These are phyloP conservation scores for Microbotryum violaceum DNA, from an alignment of 1,284 basidiomycete species.

Conservation along the genomic window DNA sequence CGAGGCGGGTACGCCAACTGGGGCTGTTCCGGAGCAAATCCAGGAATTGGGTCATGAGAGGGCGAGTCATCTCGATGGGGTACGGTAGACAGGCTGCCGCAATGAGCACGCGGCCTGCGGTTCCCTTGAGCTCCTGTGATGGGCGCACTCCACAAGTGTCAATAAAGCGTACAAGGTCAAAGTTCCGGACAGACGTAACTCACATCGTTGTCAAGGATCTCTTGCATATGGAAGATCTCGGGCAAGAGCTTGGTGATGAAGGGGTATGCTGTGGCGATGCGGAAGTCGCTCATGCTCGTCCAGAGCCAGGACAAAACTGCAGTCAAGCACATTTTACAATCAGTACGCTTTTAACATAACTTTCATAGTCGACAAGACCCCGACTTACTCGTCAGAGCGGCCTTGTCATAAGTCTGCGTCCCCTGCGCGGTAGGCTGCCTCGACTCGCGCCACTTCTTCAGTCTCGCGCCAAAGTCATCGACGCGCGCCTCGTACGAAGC, in stretches of 20 bases:
- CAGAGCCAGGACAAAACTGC: conserved; percentile 71
- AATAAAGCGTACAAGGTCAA: neutral
- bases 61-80: conserved; percentile 43
- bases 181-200: neutral
- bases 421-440: conserved; percentile 42
- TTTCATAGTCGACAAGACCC: conserved; percentile 44
- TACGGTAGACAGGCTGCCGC: conserved; percentile 46
- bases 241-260: conserved; percentile 37
- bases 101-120: conserved; percentile 43
- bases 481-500: conserved; percentile 46
- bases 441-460: conserved; percentile 37
- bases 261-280: conserved; percentile 34
- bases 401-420: conserved; percentile 75
- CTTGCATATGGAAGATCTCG: conserved; percentile 38
- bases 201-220: conserved; percentile 37
- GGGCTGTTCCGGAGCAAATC: conserved; percentile 42
- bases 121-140: conserved; percentile 43
- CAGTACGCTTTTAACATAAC: conserved; percentile 66
- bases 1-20: conserved; percentile 47
- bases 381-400: conserved; percentile 61
- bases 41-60: conserved; percentile 43
- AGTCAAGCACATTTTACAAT: conserved; percentile 4
- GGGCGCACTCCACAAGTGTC: conserved; percentile 36
- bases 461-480: conserved; percentile 43
- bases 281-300: conserved; percentile 45